Evolutionary conservation across 192 early-diverging fungal species (phyloP).

Genomic region (Coemansia sp.): DNA sequence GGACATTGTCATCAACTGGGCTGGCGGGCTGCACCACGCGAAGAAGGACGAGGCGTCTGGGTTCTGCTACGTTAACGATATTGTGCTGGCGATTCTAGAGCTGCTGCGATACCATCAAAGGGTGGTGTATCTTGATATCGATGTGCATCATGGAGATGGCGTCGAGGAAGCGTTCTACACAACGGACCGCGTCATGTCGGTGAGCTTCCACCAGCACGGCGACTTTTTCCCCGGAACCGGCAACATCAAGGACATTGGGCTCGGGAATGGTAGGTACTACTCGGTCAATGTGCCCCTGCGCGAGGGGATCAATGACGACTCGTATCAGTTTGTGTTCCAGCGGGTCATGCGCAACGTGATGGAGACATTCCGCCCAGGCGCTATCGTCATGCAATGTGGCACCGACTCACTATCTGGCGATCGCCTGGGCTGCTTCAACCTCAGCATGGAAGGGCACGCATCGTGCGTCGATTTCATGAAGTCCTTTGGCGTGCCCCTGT

Average conservation of each 20-base stretch:
- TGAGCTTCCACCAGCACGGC: slow-evolving; percentile 96
- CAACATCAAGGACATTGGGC: slow-evolving; percentile 87
- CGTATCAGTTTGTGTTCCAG: slow-evolving; percentile 86
- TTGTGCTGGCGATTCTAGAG: slow-evolving; percentile 89
- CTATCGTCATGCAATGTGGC: slow-evolving; percentile 90
- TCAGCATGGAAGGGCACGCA: slow-evolving; percentile 91
- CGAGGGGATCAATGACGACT: slow-evolving; percentile 89
- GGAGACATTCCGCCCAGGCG: slow-evolving; percentile 84
- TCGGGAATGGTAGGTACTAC: slow-evolving; percentile 84
- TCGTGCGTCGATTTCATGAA: slow-evolving; percentile 92
- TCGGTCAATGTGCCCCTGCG: slow-evolving; percentile 93
- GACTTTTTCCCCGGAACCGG: slow-evolving; percentile 98
- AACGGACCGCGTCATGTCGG: slow-evolving; percentile 99
- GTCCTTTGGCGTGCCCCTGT: slow-evolving; percentile 83
- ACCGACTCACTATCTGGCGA: slow-evolving; percentile 92
- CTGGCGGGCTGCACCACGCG: slow-evolving; percentile 94
- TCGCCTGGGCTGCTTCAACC: slow-evolving; percentile 90
- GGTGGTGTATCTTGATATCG: slow-evolving; percentile 95
- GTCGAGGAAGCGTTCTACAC: slow-evolving; percentile 98
- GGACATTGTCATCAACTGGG: slow-evolving; percentile 96
- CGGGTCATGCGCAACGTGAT: slow-evolving; percentile 85
- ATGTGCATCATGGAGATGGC: slow-evolving; percentile 98
- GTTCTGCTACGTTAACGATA: slow-evolving; percentile 98
- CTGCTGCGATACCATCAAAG: slow-evolving; percentile 82
- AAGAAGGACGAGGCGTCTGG: slow-evolving; percentile 94